These are phyloP conservation scores for Neophaeococcomyces mojaviensis DNA, from an alignment of 2,329 filamentous ascomycete species.

Conservation along the genomic window DNA sequence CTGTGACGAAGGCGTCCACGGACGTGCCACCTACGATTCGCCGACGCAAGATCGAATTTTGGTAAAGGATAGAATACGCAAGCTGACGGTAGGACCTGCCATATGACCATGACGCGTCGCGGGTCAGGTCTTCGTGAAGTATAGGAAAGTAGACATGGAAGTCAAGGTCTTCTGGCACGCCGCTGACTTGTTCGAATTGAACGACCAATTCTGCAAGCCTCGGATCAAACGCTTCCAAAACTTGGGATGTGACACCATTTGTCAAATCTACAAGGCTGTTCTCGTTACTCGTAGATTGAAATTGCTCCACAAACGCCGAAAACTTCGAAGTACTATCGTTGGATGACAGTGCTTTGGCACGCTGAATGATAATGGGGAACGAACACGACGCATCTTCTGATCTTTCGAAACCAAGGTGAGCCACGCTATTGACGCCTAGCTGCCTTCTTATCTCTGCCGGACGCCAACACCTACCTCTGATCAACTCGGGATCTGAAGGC, in stretches of 20 bases:
- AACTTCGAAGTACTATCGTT: slow-evolving; percentile 22
- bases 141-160: slow-evolving; percentile 57
- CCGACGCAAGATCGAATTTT: background rate
- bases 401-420: slow-evolving; percentile 35
- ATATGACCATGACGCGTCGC: slow-evolving; percentile 51
- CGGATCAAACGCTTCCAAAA: background rate
- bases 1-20: slow-evolving; percentile 15
- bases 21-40: background rate
- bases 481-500: background rate
- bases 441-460: slow-evolving; percentile 24
- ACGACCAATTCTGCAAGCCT: slow-evolving; percentile 42
- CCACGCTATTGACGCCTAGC: slow-evolving; percentile 29
- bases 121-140: slow-evolving; percentile 50
- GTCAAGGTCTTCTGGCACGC: slow-evolving; percentile 14
- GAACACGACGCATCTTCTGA: slow-evolving; percentile 25
- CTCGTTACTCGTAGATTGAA: slow-evolving; percentile 11
- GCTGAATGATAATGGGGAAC: slow-evolving; percentile 24
- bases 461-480: slow-evolving; percentile 12
- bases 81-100: slow-evolving; percentile 45
- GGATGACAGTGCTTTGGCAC: slow-evolving; percentile 23
- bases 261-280: too few relatives aligned
- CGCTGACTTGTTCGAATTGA: slow-evolving; percentile 26
- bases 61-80: slow-evolving; percentile 47
- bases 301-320: slow-evolving; percentile 31
- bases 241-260: too few relatives aligned